These are phyloP conservation scores for Pulveroboletus ravenelii DNA, from an alignment of 768 basidiomycete species.

Conservation along the genomic window DNA sequence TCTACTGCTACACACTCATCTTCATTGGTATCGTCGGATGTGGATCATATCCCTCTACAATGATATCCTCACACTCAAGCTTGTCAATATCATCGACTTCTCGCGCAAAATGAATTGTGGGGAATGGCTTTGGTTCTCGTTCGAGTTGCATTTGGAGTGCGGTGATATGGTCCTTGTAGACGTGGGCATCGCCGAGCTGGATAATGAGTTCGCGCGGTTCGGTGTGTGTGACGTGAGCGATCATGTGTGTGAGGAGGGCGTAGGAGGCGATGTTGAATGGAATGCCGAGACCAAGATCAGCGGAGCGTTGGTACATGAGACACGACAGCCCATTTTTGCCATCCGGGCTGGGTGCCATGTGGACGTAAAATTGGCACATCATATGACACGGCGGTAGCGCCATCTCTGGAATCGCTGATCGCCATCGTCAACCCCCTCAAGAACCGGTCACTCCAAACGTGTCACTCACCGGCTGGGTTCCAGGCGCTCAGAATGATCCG, in stretches of 20 bases:
- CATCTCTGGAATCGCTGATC: slow-evolving; percentile 86
- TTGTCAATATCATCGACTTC: slow-evolving; percentile 72
- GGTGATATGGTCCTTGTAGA: slow-evolving; percentile 88
- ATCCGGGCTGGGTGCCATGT: slow-evolving; percentile 56
- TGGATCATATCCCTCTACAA: slow-evolving; percentile 82
- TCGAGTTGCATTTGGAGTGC: slow-evolving; percentile 80
- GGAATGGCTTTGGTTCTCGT: slow-evolving; percentile 77
- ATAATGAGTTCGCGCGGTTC: slow-evolving; percentile 87
- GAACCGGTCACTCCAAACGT: neutral
- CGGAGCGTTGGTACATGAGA: slow-evolving; percentile 96
- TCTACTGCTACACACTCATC: slow-evolving; percentile 70
- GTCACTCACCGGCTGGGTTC: slow-evolving; percentile 85
- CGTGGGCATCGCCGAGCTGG: slow-evolving; percentile 96
- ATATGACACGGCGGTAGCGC: slow-evolving; percentile 98
- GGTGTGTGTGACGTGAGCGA: slow-evolving; percentile 87
- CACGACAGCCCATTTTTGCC: slow-evolving; percentile 78
- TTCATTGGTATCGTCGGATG: slow-evolving; percentile 88
- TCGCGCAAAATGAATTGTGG: slow-evolving; percentile 70
- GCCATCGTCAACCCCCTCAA: neutral
- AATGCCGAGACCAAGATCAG: slow-evolving; percentile 94
- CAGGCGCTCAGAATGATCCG: slow-evolving; percentile 94
- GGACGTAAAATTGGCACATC: slow-evolving; percentile 98
- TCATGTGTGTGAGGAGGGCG: slow-evolving; percentile 94
- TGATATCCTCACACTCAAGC: slow-evolving; percentile 74
- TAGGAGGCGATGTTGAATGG: slow-evolving; percentile 99